These are phyloP conservation scores for Candida succiphila DNA, from an alignment of 805 yeast species.

Conservation along the genomic window DNA sequence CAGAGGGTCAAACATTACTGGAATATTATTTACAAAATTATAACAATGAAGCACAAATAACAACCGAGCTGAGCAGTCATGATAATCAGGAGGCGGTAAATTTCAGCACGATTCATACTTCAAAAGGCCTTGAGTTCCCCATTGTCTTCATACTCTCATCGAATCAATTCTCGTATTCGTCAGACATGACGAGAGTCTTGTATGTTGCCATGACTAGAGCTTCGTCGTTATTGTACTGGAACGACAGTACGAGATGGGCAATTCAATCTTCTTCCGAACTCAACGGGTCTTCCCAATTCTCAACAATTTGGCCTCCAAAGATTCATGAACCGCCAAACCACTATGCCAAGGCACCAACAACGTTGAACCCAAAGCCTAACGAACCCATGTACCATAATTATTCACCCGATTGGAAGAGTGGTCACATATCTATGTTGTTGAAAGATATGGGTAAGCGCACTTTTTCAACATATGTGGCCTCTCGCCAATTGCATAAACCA, in stretches of 20 bases:
- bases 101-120: conserved; percentile 61
- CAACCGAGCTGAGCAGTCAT: conserved; percentile 2
- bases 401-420: too few relatives aligned
- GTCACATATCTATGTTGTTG: too few relatives aligned
- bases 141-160: conserved; percentile 42
- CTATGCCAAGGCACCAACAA: too few relatives aligned
- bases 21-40: conserved; percentile 31
- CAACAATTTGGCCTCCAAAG: too few relatives aligned
- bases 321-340: too few relatives aligned
- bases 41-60: conserved; percentile 19
- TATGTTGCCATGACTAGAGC: conserved; percentile 69
- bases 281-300: too few relatives aligned
- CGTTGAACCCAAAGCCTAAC: too few relatives aligned
- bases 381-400: too few relatives aligned
- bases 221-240: conserved; percentile 30
- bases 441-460: too few relatives aligned
- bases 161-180: conserved; percentile 8
- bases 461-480: too few relatives aligned
- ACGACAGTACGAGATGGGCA: conserved; percentile 6
- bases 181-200: conserved; percentile 30
- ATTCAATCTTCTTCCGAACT: background rate
- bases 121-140: conserved; percentile 70
- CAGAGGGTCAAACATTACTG: conserved; percentile 21
- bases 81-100: conserved; percentile 29
- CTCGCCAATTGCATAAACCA: too few relatives aligned